A percentile compares a stretch with the other conserved stretches of the same genome.
phyloP scores from a whole-genome alignment of 2,329 filamentous ascomycete genomes.

The Aureobasidium sp. region DNA sequence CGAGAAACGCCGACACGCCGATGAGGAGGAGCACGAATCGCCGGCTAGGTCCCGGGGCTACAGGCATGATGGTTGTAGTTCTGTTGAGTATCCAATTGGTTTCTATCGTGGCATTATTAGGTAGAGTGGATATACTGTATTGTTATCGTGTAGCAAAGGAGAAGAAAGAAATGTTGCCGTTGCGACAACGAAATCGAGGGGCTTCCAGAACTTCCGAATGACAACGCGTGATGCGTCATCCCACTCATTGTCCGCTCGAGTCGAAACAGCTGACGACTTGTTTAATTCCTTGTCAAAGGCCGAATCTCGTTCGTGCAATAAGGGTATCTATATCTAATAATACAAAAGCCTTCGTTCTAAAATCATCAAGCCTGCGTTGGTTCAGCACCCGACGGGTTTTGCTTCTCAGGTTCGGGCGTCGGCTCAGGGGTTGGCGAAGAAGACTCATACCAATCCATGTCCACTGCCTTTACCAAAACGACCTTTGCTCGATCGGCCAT shows the following conservation, averaged over 20 bases:
- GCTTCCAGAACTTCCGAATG: background rate
- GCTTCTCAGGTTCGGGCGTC: background rate
- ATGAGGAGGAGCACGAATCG: slow-evolving; percentile 39
- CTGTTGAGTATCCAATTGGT: background rate
- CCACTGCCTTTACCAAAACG: slow-evolving; percentile 54
- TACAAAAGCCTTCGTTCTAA: background rate
- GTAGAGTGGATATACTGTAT: background rate
- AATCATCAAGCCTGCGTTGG: background rate
- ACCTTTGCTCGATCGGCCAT: slow-evolving; percentile 58
- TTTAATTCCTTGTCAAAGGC: background rate
- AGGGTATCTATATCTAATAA: background rate
- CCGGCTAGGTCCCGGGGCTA: slow-evolving; percentile 19
- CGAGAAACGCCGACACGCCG: slow-evolving; percentile 46
- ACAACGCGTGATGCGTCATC: background rate
- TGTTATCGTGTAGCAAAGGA: background rate
- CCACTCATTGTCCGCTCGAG: background rate
- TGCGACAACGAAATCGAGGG: slow-evolving; percentile 7
- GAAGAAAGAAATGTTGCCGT: slow-evolving; percentile 1
- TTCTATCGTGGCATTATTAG: background rate
- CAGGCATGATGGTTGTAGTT: slow-evolving; percentile 13
- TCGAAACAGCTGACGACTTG: background rate
- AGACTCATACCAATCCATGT: slow-evolving; percentile 24
- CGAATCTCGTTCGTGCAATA: background rate
- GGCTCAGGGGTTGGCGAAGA: slow-evolving; percentile 11
- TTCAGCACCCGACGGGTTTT: background rate